These are phyloP conservation scores for Podaxis sp. DNA, from an alignment of 768 basidiomycete genomes.

Conservation along the genomic window DNA sequence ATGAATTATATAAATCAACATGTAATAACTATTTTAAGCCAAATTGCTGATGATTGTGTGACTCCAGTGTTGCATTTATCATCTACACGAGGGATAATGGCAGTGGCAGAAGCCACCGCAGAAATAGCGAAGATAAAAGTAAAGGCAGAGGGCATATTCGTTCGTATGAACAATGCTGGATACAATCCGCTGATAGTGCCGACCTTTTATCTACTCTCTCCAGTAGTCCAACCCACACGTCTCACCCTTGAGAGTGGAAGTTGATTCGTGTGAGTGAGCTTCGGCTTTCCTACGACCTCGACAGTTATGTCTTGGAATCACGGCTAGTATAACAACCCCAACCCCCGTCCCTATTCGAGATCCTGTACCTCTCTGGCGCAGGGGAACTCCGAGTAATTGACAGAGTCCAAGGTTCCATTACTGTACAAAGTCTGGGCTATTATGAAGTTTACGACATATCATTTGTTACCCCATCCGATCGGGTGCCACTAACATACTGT, in stretches of 20 bases:
- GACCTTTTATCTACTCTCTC: not conserved
- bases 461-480: too few species aligned
- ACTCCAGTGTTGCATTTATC: slow-evolving; percentile 8
- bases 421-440: too few species aligned
- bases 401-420: too few species aligned
- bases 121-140: not conserved
- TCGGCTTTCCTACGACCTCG: not conserved
- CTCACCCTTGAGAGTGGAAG: not conserved
- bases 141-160: not conserved
- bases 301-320: too few species aligned
- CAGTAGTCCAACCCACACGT: not conserved
- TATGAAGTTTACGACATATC: too few species aligned
- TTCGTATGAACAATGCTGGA: not conserved
- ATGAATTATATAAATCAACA: too few species aligned
- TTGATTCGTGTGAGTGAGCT: not conserved
- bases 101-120: slow-evolving; percentile 1
- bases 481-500: too few species aligned
- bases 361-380: not conserved
- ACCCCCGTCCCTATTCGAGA: not conserved
- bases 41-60: too few species aligned
- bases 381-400: too few species aligned
- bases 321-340: not conserved
- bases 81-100: not conserved
- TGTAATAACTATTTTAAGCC: too few species aligned
- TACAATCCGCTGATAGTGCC: not conserved